Base-by-base conservation (phyloP, 169 alveolate genomes). In the Plasmodium chabaudi region DNA sequence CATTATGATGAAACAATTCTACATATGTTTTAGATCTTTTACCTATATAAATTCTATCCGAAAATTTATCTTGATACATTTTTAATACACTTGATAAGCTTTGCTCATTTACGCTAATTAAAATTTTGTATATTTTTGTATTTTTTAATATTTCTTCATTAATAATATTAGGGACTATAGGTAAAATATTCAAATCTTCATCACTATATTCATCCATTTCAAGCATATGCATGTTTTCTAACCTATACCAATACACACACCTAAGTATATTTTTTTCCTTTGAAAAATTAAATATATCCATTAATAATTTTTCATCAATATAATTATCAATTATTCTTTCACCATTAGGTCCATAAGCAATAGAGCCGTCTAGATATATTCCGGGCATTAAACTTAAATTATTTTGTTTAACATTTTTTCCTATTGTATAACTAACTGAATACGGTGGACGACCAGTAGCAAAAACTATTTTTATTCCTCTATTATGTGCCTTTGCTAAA, bases 11-110 rank as follows among this genome's bases (percentile, higher is more conserved):
- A 44, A 91, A 64, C 64, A 94, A 63, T 70, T 94, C 96, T 39
- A 94, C 65, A 23, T 72, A 75, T 75, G 73, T 60, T 59, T 88
- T 79, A 23, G 88, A 90, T 1, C 95, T 94, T 46, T 94, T 94
- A 1, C 72, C 93, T 19, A 94, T 92, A 34, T 87, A 74, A 23
- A 93, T 70, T 15, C 73, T 92, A 51, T 92, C 77, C 1, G 92
- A 79, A 25, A 94, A 77, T 39, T 88, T 69, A 15, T 89, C 69
- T 44, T 92, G 88, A 49, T 92, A 74, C 27, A 89, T 25, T 6
- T 77, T 67, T 17, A 93, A 92, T 5, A 91, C 73, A 42, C 51
- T 42, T 49, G 57, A 87, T 21, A 91, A 79, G 17, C 82, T 71
- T 47, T 93, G 90, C 49, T 74, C 89, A 46, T 84, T 56, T 42